Conservation (phyloP, 2,329 filamentous ascomycete genomes). For the Exserohilum turcica region DNA sequence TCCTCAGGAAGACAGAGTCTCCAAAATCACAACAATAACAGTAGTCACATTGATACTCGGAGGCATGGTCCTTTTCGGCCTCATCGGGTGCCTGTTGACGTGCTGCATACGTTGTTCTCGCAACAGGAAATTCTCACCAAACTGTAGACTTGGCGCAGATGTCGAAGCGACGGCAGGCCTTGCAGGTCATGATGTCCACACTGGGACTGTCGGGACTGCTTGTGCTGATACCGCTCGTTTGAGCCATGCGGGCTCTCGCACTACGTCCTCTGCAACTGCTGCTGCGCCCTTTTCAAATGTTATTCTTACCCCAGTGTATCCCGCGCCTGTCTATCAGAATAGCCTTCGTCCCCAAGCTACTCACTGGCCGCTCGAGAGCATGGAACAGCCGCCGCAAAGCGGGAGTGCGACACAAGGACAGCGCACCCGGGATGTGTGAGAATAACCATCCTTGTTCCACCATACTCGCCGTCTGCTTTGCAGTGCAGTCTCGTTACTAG, state of each 20-base stretch:
- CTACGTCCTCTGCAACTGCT: too few species aligned
- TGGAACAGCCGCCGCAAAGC: neutral
- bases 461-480: too few species aligned
- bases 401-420: neutral
- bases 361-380: neutral
- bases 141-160: too few species aligned
- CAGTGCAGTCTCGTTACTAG: too few species aligned
- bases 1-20: neutral
- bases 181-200: too few species aligned
- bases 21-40: neutral
- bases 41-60: neutral
- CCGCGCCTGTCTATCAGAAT: neutral
- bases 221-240: too few species aligned
- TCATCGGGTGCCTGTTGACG: neutral
- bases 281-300: too few species aligned
- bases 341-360: neutral
- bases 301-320: neutral
- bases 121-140: too few species aligned
- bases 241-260: too few species aligned
- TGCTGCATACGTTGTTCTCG: too few species aligned
- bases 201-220: too few species aligned
- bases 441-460: neutral
- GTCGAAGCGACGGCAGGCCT: too few species aligned
- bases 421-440: neutral
- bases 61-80: neutral